Evolutionary conservation across 2,329 filamentous ascomycete species (phyloP).

Genomic region (Clonostachys byssicola): DNA sequence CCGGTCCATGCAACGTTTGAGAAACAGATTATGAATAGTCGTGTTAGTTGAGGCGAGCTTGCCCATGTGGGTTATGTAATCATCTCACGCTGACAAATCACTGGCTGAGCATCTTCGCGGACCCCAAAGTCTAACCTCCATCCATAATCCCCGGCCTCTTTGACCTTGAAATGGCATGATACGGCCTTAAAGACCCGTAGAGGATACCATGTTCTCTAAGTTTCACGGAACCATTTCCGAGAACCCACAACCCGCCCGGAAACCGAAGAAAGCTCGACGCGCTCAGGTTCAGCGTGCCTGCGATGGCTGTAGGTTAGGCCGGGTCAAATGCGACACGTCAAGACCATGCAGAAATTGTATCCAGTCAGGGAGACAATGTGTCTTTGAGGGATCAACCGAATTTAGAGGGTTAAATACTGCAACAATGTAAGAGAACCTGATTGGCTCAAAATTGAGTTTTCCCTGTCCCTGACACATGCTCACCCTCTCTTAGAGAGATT

Average conservation of each 20-base stretch:
- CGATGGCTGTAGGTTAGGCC: constrained; percentile 1
- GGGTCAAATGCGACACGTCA: constrained; percentile 1
- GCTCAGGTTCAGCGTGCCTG: constrained; percentile 1
- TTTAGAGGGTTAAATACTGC: constrained; percentile 1
- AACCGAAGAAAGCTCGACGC: background rate
- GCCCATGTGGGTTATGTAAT: too few relatives aligned
- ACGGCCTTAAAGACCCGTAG: too few relatives aligned
- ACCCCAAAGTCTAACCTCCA: too few relatives aligned
- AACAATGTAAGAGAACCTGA: background rate
- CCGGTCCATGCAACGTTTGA: too few relatives aligned
- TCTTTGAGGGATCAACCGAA: background rate
- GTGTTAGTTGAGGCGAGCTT: too few relatives aligned
- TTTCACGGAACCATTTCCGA: background rate
- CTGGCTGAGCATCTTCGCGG: too few relatives aligned
- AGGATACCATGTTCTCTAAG: background rate
- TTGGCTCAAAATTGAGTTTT: background rate
- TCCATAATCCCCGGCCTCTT: too few relatives aligned
- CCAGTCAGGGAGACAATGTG: background rate
- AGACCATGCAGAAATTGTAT: constrained; percentile 2
- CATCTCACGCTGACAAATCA: too few relatives aligned
- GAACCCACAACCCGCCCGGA: background rate
- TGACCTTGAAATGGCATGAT: too few relatives aligned
- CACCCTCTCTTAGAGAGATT: background rate
- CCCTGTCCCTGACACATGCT: background rate
- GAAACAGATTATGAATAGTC: too few relatives aligned